Base-by-base conservation (phyloP, 2,329 filamentous ascomycete genomes). In the Colletotrichum acutatum region DNA sequence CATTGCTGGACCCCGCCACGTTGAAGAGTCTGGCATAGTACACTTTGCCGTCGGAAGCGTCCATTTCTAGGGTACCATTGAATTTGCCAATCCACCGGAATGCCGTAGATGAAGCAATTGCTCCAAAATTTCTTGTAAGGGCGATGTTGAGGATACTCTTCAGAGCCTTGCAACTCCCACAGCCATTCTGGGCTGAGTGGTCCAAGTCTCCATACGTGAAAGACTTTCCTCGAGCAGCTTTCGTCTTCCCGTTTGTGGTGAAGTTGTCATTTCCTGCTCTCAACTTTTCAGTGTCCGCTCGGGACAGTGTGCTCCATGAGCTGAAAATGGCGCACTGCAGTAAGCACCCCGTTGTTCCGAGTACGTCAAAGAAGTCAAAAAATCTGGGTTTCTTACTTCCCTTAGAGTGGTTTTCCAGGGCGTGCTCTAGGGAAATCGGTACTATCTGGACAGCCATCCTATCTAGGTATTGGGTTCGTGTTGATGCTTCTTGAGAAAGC, bases 21-120 rank as follows among this genome's bases (percentile, higher is more conserved):
- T 67, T 67, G 26, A 67, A 19, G 1, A 67, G 14, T 37, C 65
- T 67, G 26, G 19, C 19, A 49, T n/a, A 54, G 3, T 37, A 60
- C 5, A 16, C 46, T n/a, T 54, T 26, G 22, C 65, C 65, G 16
- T 61, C 42, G 3, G n/a, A 16, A 6, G 19, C n/a, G 5, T 2
- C 12, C 14, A 67, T 12, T 0, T 67, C 57, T 42, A 67, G 34
- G 16, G 30, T 67, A 4, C 56, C 56, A 9, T 11, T 61, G 46
- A 42, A 28, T n/a, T 56, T 34, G 0, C 37, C 26, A 2, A 9
- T 28, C 65, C 65, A 67, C 22, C 56, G 57, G 2, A 67, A 34
- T 16, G n/a, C 28, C 11, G 56, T 3, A 37, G n/a, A 46, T 11
- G 2, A 9, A n/a, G 3, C 4, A 0, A 22, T 5, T 5, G 1